Evolutionary conservation across 2,329 filamentous ascomycete species (phyloP).

Genomic region (Lachnellula suecica): DNA sequence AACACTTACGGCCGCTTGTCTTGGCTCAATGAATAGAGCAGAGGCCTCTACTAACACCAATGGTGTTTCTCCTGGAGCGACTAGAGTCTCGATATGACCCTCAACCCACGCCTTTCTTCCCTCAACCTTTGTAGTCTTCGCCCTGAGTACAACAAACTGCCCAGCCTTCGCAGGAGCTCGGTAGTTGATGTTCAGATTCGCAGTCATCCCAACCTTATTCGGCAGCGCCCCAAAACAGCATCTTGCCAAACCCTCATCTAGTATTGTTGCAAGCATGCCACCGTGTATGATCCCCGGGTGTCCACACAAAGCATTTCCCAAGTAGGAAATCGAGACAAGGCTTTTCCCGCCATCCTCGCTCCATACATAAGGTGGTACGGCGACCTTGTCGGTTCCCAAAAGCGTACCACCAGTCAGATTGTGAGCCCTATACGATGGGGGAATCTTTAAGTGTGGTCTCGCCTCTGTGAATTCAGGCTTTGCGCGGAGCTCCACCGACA

Average conservation of each 20-base stretch:
- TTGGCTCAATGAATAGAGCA: slow-evolving; percentile 86
- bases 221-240: slow-evolving; percentile 88
- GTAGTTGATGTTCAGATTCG: slow-evolving; percentile 82
- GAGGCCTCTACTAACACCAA: slow-evolving; percentile 77
- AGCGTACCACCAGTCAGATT: slow-evolving; percentile 84
- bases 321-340: slow-evolving; percentile 71
- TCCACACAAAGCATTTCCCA: slow-evolving; percentile 79
- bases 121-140: slow-evolving; percentile 80
- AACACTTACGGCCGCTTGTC: slow-evolving; percentile 60
- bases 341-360: slow-evolving; percentile 67
- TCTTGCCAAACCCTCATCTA: slow-evolving; percentile 86
- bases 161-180: slow-evolving; percentile 75
- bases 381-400: slow-evolving; percentile 70
- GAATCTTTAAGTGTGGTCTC: slow-evolving; percentile 85
- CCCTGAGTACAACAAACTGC: slow-evolving; percentile 74
- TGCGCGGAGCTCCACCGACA: slow-evolving; percentile 67
- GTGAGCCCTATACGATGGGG: slow-evolving; percentile 63
- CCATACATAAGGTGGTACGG: slow-evolving; percentile 80
- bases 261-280: slow-evolving; percentile 83
- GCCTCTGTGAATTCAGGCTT: slow-evolving; percentile 70
- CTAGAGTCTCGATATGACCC: slow-evolving; percentile 79
- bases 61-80: slow-evolving; percentile 59
- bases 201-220: slow-evolving; percentile 82
- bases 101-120: slow-evolving; percentile 94
- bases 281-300: slow-evolving; percentile 91